A percentile compares a stretch with the other conserved stretches of the same genome.
Evolutionary conservation across 306 rosid species (phyloP).

Genomic region (Cucurbita maxima): DNA sequence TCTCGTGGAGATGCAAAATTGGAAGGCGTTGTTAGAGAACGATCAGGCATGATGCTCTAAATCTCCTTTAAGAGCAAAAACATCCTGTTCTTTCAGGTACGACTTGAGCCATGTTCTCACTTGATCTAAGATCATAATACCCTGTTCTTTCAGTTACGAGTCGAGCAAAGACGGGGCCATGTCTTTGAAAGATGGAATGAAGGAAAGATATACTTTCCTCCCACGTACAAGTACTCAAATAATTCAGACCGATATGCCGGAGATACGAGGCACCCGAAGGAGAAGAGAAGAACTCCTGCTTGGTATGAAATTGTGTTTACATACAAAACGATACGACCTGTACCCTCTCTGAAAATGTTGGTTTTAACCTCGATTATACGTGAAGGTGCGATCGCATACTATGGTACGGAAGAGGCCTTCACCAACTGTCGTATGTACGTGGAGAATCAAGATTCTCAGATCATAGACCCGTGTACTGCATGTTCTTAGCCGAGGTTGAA

Average conservation of each 20-base stretch:
- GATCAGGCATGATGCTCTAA: constrained; percentile 71
- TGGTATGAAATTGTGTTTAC: constrained; percentile 27
- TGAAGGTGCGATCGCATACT: constrained; percentile 97
- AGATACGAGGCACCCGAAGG: constrained; percentile 58
- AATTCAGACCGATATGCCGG: constrained; percentile 95
- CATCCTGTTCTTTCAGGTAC: constrained; percentile 41
- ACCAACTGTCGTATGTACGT: constrained; percentile 81
- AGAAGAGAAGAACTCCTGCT: constrained; percentile 99
- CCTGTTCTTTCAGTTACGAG: constrained; percentile 51
- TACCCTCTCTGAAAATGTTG: not conserved
- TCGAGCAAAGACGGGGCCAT: constrained; percentile 62
- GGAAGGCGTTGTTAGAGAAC: constrained; percentile 80
- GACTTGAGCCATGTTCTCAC: constrained; percentile 34
- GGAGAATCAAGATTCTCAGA: constrained; percentile 96
- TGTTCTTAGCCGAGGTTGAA: constrained; percentile 75
- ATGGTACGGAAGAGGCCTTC: constrained; percentile 92
- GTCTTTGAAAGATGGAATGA: constrained; percentile 89
- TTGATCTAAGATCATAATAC: constrained; percentile 16
- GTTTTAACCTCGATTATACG: not conserved
- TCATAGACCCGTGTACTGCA: constrained; percentile 85
- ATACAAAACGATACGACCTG: not conserved
- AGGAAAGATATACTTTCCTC: constrained; percentile 94
- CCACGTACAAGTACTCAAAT: constrained; percentile 91
- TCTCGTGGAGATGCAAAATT: constrained; percentile 93
- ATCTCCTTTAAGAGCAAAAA: not conserved